Evolutionary conservation across 73 alveolate species (phyloP), one percentile per base, ranked within the genome.

Genomic region (Halteria grandinella): DNA sequence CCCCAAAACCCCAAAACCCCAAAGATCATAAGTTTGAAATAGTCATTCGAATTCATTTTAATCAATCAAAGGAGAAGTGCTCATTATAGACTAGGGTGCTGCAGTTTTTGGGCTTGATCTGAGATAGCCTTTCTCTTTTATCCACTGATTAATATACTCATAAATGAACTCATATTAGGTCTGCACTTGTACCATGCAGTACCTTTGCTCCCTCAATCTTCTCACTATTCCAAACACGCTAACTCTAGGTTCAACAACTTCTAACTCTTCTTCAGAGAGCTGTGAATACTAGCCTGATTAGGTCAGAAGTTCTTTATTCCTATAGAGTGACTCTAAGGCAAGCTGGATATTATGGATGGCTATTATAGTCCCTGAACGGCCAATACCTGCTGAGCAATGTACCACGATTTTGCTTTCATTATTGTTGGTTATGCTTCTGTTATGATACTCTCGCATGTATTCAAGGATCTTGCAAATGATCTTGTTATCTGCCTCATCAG

Each of bases 361-460:
- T 40, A 96, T 81, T 49, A 94, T 70, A 62, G 98, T 94, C 17
- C 99, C 99, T 23, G 99, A 94, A 48, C 99, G 91, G 10, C 99
- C 99, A 21, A 96, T 90, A 2, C 99, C 99, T 6, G 99, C 99
- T 70, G 97, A 78, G 84, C 99, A 96, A 85, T 96, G 99, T 20
- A 96, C 93, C 24, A 94, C 90, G 14, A 95, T 89, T 43, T 85
- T 91, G 33, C 79, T 28, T 23, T 89, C 44, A 37, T 76, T 29
- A 31, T 70, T 34, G 41, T 59, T 55, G 43, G 39, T 55, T 43
- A 24, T 44, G 69, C 75, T 83, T 54, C 55, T 72, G 12, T 45
- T 5, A 6, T 17, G 24, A 6, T 15, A 66, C 53, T 66, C 53
- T 47, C 69, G 75, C 1, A 62, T 48, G 50, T 70, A 47, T 34